Evolutionary conservation across 192 early-diverging fungal species (phyloP).

Genomic region (Umbelopsis isabellina): DNA sequence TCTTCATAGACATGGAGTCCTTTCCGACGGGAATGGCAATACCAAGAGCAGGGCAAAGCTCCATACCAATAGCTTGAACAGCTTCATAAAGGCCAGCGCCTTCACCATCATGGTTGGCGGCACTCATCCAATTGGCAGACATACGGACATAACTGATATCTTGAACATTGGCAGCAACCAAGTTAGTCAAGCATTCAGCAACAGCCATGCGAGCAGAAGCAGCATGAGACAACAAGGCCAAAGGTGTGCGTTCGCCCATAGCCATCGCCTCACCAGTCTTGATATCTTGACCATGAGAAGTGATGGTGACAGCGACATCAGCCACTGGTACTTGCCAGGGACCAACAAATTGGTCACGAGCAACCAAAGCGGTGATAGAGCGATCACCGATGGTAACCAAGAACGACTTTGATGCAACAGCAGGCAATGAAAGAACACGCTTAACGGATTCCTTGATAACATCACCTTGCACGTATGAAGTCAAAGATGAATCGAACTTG

Average conservation of each 20-base stretch:
- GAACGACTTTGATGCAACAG: constrained; percentile 93
- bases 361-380: constrained; percentile 91
- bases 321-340: constrained; percentile 99
- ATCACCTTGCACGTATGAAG: constrained; percentile 61
- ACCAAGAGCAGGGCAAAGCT: constrained; percentile 90
- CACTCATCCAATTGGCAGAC: constrained; percentile 99
- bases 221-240: constrained; percentile 82
- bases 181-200: constrained; percentile 91
- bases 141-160: constrained; percentile 77
- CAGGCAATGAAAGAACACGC: constrained; percentile 83
- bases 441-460: constrained; percentile 66
- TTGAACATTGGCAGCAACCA: constrained; percentile 84
- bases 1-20: constrained; percentile 99
- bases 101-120: constrained; percentile 89
- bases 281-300: constrained; percentile 71
- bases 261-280: constrained; percentile 95
- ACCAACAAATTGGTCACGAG: constrained; percentile 97
- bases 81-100: constrained; percentile 91
- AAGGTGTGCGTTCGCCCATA: constrained; percentile 92
- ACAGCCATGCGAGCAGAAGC: constrained; percentile 97
- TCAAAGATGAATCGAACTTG: constrained; percentile 61
- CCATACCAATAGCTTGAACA: constrained; percentile 90
- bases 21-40: constrained; percentile 98
- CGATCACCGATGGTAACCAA: constrained; percentile 98
- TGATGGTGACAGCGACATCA: constrained; percentile 92